Evolutionary conservation across 306 rosid genomes (phyloP).

Genomic region (Trifolium pratense): DNA sequence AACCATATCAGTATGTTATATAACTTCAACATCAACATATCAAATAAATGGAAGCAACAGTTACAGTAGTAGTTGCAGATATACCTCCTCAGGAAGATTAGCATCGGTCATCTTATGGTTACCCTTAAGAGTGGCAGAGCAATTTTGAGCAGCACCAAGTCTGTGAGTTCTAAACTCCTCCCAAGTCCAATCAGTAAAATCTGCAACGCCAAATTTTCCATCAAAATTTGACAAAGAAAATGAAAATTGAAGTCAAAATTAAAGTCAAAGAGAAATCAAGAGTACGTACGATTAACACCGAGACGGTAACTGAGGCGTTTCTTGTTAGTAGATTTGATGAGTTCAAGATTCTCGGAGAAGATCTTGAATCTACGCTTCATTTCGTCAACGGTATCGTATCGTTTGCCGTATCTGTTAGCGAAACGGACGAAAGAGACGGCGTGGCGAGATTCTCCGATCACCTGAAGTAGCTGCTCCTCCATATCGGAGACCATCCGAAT

Average conservation of each 20-base stretch:
- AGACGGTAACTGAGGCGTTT: slow-evolving; percentile 67
- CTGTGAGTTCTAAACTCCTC: slow-evolving; percentile 75
- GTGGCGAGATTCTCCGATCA: slow-evolving; percentile 60
- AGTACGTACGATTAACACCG: slow-evolving; percentile 72
- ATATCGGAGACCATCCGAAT: slow-evolving; percentile 64
- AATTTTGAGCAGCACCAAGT: slow-evolving; percentile 92
- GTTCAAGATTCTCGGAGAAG: slow-evolving; percentile 64
- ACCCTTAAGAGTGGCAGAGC: slow-evolving; percentile 90
- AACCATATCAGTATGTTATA: too few relatives aligned
- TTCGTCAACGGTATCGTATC: slow-evolving; percentile 69
- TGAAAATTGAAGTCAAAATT: neutral
- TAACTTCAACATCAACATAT: too few relatives aligned
- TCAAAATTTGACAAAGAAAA: slow-evolving; percentile 5
- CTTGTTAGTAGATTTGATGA: slow-evolving; percentile 72
- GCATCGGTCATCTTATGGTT: slow-evolving; percentile 64
- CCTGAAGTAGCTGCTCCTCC: slow-evolving; percentile 58
- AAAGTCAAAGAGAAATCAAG: neutral
- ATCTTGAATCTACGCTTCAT: slow-evolving; percentile 67
- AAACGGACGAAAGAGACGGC: slow-evolving; percentile 82
- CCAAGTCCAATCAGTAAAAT: slow-evolving; percentile 94
- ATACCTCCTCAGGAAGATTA: slow-evolving; percentile 66
- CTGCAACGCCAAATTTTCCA: slow-evolving; percentile 39
- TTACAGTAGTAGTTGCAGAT: neutral
- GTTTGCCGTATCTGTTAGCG: slow-evolving; percentile 65
- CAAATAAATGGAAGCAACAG: too few relatives aligned